A percentile compares a stretch with the other conserved stretches of the same genome.
phyloP scores from a whole-genome alignment of 2,329 filamentous ascomycete species.

The Talaromyces islandicus region DNA sequence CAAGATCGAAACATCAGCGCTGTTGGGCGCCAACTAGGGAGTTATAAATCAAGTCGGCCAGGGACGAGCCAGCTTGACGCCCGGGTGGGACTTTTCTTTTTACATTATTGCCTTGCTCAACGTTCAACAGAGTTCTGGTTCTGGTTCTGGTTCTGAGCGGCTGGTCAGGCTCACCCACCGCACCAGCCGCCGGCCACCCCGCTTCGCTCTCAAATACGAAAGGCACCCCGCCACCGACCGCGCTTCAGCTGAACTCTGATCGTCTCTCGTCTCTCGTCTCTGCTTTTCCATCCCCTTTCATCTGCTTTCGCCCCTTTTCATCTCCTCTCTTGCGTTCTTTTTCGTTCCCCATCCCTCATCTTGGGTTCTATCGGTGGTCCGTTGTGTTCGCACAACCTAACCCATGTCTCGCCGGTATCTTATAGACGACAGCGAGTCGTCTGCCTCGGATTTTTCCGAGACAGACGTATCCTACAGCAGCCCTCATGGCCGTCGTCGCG shows the following conservation, averaged over 20 bases:
- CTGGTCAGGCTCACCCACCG: background rate
- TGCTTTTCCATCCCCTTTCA: background rate
- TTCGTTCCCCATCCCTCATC: too few relatives aligned
- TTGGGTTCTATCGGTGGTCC: background rate
- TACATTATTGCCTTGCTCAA: background rate
- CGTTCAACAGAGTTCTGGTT: background rate
- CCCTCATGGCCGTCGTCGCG: conserved; percentile 15
- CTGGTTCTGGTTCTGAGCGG: background rate
- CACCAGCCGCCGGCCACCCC: background rate
- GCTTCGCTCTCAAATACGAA: conserved; percentile 4
- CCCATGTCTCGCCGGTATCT: conserved; percentile 4
- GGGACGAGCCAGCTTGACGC: background rate
- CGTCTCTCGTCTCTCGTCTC: background rate
- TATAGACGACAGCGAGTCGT: background rate
- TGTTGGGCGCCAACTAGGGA: background rate
- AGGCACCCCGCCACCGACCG: background rate
- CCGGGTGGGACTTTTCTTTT: background rate
- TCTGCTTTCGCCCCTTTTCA: background rate
- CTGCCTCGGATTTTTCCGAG: conserved; percentile 20
- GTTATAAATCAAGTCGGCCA: background rate
- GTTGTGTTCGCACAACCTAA: background rate
- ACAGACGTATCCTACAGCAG: conserved; percentile 27
- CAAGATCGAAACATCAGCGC: background rate
- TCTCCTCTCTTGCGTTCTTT: background rate
- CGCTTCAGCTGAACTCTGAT: conserved; percentile 7